Base-by-base conservation (phyloP, 805 yeast genomes). In the Hanseniaspora taiwanica region DNA sequence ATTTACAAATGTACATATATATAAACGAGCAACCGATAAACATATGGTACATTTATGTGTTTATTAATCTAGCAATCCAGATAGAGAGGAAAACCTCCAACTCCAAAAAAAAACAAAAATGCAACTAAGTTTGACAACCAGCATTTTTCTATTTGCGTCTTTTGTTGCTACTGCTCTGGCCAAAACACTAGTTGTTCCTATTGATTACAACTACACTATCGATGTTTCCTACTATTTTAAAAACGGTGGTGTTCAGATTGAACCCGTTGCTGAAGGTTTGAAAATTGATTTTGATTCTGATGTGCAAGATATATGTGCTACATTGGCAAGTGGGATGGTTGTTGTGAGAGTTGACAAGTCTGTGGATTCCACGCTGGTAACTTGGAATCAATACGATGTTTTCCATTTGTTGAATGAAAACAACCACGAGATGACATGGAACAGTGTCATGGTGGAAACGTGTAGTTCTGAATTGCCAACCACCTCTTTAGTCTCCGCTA, bases 301-400 rank as follows among this genome's bases (percentile, higher is more conserved):
- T 31, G 38, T 37, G 5, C 42, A 29, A n/a, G 36, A 39, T 18
- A 43, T 44, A 3, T 53, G 56, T 34, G 44, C 41, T 23, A 44
- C 47, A n/a, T 29, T 53, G 35, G 42, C 42, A 14, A 47, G 50
- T 16, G 56, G 56, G 35, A 51, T 51, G 54, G 39, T 53, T 20
- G 45, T 53, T 39, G 40, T 46, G 14, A 48, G 42, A 5, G 49
- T 46, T 37, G 52, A 48, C 38, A 39, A 44, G 8, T 21, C 43
- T 3, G 27, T 35, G 9, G 43, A 42, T 38, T 38, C 35, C 36
- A 45, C 51, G 4, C 36, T 53, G 46, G 39, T 53, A 23, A 47
- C 55, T 6, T 53, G 56, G 56, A 44, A 48, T 38, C 48, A 46
- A 21, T 44, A 46, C 39, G 47, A 48, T 17, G 54, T 52, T 10